phyloP scores from a whole-genome alignment of 495 filamentous ascomycete species.

The Tuber aestivum region DNA sequence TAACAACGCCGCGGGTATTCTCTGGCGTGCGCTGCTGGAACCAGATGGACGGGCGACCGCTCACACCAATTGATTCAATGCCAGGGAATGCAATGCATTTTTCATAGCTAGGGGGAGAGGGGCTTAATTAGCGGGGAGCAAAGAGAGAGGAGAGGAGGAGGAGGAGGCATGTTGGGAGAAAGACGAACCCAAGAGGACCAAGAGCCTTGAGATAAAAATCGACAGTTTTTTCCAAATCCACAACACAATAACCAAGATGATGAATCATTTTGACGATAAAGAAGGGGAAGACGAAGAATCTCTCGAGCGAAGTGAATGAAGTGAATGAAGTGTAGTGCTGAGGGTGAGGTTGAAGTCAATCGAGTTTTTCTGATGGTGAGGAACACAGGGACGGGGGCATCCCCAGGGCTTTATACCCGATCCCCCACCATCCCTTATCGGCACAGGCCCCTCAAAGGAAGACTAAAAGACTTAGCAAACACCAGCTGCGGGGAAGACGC shows the following conservation, averaged over 20 bases:
- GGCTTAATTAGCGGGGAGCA: not conserved
- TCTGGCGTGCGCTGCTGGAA: not conserved
- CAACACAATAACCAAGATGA: not conserved
- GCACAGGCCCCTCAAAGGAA: not conserved
- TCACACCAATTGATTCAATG: not conserved
- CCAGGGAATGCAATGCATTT: not conserved
- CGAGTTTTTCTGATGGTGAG: not conserved
- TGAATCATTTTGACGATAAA: not conserved
- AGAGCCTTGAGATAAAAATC: constrained; percentile 12
- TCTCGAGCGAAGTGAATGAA: not conserved
- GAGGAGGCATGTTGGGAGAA: not conserved
- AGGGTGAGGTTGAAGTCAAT: not conserved
- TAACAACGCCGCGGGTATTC: not conserved
- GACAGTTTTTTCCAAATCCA: not conserved
- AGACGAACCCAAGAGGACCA: constrained; percentile 7
- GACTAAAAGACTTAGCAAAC: not conserved
- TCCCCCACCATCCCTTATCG: not conserved
- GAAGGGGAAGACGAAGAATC: not conserved
- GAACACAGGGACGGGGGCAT: not conserved
- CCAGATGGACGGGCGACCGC: not conserved
- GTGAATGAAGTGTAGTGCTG: not conserved
- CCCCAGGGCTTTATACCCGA: not conserved
- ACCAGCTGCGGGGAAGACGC: not conserved
- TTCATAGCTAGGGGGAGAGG: not conserved
- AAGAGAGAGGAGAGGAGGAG: not conserved